Evolutionary conservation across 495 filamentous ascomycete species (phyloP), one percentile per base, ranked within the genome.

Genomic region (Geopyxis carbonaria): DNA sequence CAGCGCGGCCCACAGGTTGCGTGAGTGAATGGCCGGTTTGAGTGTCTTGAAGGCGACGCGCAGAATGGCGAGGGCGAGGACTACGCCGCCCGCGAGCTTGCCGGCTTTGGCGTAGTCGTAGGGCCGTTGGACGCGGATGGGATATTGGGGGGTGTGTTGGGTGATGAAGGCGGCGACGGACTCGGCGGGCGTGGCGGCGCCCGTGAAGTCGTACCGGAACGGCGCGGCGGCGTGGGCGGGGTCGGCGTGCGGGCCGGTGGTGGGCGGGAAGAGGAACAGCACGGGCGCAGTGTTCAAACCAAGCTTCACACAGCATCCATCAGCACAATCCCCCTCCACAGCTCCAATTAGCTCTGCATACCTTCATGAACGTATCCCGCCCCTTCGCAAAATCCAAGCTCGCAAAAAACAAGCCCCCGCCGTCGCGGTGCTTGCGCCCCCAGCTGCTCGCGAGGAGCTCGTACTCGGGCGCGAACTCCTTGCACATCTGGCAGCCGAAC

Each of bases 261-360:
- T 93, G 15, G 89, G 87, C 28, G 76, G 81, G 66, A 92, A 95
- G 34, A 93, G 55, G 25, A 87, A 66, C 16, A 99, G 65, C 22
- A 95, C 75, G 2, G 89, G 89, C 11, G 91, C 89, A 25, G 89
- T 92, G 75, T 93, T 87, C 27, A 99, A 72, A 63, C 81, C 78
- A 37, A 94, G 66, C 87, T 95, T 34, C 40, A 40, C 4, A 24
- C 16, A 9, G 10, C 11, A 22, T 8, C 14, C 6, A 16, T 41
- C 38, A 37, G 20, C 0, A 7, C 35, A 37, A 36, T 25, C 18
- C 32, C 32, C 16, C 16, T 16, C 30, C 4, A 4, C n/a, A n/a
- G 4, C 3, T 16, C 14, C 44, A 50, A 15, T 14, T 11, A 10
- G 14, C 31, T 13, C 2, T 22, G 38, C 65, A 50, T 67, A 94